Conservation (phyloP, 2,329 filamentous ascomycete genomes). For the Raffaelea arxii region DNA sequence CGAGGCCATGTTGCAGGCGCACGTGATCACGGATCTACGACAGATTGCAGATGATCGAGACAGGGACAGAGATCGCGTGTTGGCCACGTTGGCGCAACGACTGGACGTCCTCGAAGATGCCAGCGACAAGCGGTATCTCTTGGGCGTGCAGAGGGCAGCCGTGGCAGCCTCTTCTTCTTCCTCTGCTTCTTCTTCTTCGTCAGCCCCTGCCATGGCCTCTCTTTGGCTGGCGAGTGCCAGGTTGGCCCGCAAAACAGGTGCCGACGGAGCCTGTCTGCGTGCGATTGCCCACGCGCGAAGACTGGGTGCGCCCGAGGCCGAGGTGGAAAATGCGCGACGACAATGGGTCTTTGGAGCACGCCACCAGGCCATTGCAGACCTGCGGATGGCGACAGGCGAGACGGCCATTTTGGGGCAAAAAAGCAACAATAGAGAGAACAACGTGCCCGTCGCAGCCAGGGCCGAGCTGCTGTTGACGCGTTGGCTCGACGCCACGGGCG, state of each 20-base stretch:
- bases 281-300: slow-evolving; percentile 82
- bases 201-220: no score
- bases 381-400: slow-evolving; percentile 68
- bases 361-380: slow-evolving; percentile 84
- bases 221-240: slow-evolving; percentile 80
- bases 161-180: no score
- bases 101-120: slow-evolving; percentile 83
- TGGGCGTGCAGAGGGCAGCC: slow-evolving; percentile 74
- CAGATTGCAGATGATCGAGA: slow-evolving; percentile 66
- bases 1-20: slow-evolving; percentile 74
- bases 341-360: slow-evolving; percentile 91
- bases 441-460: slow-evolving; percentile 47
- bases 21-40: slow-evolving; percentile 83
- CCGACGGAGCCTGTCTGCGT: slow-evolving; percentile 82
- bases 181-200: no score
- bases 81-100: slow-evolving; percentile 59
- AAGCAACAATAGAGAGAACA: not conserved
- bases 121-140: slow-evolving; percentile 84
- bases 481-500: slow-evolving; percentile 92
- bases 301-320: slow-evolving; percentile 76
- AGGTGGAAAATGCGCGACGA: slow-evolving; percentile 87
- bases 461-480: slow-evolving; percentile 87
- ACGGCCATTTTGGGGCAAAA: not conserved
- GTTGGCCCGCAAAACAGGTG: slow-evolving; percentile 76
- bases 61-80: slow-evolving; percentile 8